These are phyloP conservation scores for Coriaria nepalensis DNA, from an alignment of 306 rosid species.

Conservation along the genomic window DNA sequence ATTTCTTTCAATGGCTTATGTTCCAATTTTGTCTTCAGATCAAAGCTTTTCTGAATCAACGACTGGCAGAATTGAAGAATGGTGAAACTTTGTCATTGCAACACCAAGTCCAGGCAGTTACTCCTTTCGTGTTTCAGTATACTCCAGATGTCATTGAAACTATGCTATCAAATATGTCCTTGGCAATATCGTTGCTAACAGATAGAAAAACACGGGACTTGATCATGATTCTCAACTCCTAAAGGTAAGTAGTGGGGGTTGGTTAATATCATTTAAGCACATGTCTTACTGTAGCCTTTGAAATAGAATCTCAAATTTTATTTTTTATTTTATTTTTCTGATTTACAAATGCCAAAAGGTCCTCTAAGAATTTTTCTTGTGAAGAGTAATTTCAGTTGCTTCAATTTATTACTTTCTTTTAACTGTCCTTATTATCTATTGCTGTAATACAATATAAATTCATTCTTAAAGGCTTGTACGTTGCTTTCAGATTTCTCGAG, in stretches of 20 bases:
- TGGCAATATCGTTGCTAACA: conserved; percentile 72
- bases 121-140: conserved; percentile 75
- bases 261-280: too few relatives aligned
- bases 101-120: conserved; percentile 87
- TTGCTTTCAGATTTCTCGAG: conserved; percentile 66
- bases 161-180: conserved; percentile 54
- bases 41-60: conserved; percentile 71
- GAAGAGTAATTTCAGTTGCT: too few relatives aligned
- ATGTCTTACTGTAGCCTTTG: too few relatives aligned
- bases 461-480: conserved; percentile 6
- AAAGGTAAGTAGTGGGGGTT: conserved; percentile 31
- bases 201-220: conserved; percentile 75
- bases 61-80: conserved; percentile 59
- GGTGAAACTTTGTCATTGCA: conserved; percentile 71
- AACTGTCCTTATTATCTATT: too few relatives aligned
- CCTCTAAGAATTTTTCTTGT: too few relatives aligned
- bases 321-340: too few relatives aligned
- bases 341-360: too few relatives aligned
- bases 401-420: too few relatives aligned
- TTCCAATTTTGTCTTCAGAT: conserved; percentile 35
- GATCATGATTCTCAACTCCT: conserved; percentile 90
- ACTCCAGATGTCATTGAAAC: conserved; percentile 57
- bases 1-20: not conserved
- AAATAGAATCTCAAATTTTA: too few relatives aligned
- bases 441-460: not conserved